A percentile compares a stretch with the other conserved stretches of the same genome.
These are phyloP conservation scores for Serpula lacrymans DNA, from an alignment of 768 basidiomycete species.

Conservation along the genomic window DNA sequence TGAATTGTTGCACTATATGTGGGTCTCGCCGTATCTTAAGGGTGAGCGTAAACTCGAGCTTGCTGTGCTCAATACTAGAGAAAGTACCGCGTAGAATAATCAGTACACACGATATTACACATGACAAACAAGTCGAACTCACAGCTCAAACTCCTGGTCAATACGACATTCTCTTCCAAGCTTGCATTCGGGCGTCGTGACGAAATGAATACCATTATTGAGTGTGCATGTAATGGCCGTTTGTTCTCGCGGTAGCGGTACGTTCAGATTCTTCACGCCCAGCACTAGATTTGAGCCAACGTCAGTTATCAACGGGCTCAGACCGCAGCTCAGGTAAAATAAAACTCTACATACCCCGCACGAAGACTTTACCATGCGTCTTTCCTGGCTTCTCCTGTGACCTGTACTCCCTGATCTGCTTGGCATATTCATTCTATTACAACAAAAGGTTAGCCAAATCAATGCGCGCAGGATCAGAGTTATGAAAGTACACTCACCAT, in stretches of 20 bases:
- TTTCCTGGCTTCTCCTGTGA: conserved; percentile 76
- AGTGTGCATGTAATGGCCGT: conserved; percentile 82
- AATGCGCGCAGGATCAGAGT: neutral
- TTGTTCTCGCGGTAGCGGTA: conserved; percentile 75
- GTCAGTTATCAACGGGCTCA: no score
- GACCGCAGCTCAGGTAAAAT: neutral
- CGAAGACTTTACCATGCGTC: conserved; percentile 89
- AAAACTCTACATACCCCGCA: conserved; percentile 60
- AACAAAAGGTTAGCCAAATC: conserved; percentile 5
- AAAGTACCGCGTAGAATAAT: conserved; percentile 1
- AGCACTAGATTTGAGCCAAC: conserved; percentile 57
- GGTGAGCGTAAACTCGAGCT: conserved; percentile 91
- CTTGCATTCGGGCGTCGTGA: conserved; percentile 80
- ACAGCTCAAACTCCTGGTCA: conserved; percentile 92
- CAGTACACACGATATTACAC: neutral
- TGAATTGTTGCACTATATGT: conserved; percentile 78
- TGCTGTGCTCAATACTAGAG: conserved; percentile 83
- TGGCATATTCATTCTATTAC: conserved; percentile 85
- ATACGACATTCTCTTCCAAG: conserved; percentile 59
- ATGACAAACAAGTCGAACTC: conserved; percentile 25
- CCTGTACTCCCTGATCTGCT: conserved; percentile 81
- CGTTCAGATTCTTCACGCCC: conserved; percentile 64
- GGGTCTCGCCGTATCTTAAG: conserved; percentile 85
- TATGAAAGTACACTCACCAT: conserved; percentile 57
- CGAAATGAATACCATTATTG: conserved; percentile 96